These are phyloP conservation scores for Cladophialophora psammophila DNA, from an alignment of 2,329 filamentous ascomycete genomes.

Conservation along the genomic window DNA sequence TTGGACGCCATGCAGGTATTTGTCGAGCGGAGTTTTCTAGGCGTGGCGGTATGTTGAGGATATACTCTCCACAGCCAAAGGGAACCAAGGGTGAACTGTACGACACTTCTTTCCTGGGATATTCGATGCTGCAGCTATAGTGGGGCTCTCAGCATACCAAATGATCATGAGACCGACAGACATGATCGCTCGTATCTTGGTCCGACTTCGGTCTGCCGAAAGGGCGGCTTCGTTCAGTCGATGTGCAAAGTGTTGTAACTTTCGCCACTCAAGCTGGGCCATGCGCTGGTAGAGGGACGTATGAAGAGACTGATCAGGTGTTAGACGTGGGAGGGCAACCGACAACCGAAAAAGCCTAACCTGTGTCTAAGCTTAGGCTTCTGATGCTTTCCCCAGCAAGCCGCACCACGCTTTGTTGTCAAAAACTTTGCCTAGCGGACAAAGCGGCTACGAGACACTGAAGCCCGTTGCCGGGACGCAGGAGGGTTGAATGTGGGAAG, in stretches of 20 bases:
- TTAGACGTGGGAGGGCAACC: neutral
- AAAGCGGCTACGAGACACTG: neutral
- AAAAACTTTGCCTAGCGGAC: neutral
- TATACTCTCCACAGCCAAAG: too few species aligned
- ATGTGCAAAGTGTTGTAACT: neutral
- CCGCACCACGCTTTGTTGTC: neutral
- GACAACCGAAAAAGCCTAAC: neutral
- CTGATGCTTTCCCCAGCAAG: neutral
- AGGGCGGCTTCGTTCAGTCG: neutral
- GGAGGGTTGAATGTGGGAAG: neutral
- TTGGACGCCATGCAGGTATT: too few species aligned
- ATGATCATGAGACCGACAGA: neutral
- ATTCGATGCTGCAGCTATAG: neutral
- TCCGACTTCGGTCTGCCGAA: constrained; percentile 1
- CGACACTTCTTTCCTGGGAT: neutral
- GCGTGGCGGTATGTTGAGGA: neutral
- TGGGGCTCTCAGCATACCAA: neutral
- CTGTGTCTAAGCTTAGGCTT: neutral
- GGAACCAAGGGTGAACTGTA: too few species aligned
- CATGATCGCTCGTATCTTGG: neutral
- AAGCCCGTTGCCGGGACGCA: neutral
- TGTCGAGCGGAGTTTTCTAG: too few species aligned
- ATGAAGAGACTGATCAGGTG: neutral
- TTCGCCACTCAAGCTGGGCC: neutral
- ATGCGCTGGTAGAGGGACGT: neutral